A percentile compares a stretch with the other conserved stretches of the same genome.
phyloP scores from a whole-genome alignment of 2,329 filamentous ascomycete genomes.

The Emmonsiellopsis sp. region DNA sequence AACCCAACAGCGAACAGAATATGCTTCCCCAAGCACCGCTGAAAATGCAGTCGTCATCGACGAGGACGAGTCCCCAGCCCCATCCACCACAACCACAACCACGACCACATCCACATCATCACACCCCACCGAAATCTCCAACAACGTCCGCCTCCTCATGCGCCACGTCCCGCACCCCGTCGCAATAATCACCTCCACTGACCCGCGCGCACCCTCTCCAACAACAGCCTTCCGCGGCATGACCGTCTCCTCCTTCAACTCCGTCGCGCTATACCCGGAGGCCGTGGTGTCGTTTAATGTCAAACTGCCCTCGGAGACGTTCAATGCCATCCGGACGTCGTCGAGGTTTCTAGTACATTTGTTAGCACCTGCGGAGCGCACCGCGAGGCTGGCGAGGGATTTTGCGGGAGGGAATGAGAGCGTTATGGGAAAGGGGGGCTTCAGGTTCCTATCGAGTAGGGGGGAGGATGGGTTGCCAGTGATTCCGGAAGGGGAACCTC shows the following conservation, averaged over 20 bases:
- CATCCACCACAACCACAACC: neutral
- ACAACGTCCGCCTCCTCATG: constrained; percentile 38
- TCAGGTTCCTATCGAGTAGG: constrained; percentile 8
- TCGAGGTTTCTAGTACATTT: constrained; percentile 43
- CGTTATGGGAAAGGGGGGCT: constrained; percentile 14
- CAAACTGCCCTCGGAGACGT: constrained; percentile 45
- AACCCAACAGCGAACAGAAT: neutral
- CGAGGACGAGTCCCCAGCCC: neutral
- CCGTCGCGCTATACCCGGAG: constrained; percentile 45
- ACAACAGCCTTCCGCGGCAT: constrained; percentile 37
- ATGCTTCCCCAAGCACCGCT: neutral
- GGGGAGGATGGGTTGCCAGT: neutral
- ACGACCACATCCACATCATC: neutral
- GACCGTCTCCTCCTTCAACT: constrained; percentile 54
- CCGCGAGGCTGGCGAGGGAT: constrained; percentile 28
- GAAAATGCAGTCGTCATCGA: neutral
- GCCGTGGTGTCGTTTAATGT: constrained; percentile 56
- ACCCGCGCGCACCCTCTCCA: constrained; percentile 18
- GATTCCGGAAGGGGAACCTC: constrained; percentile 9
- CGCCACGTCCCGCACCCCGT: constrained; percentile 49
- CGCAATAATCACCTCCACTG: constrained; percentile 43
- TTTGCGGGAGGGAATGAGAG: constrained; percentile 32
- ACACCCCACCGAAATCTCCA: constrained; percentile 2
- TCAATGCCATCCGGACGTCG: constrained; percentile 41
- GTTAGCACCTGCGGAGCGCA: constrained; percentile 26